Conservation (phyloP, 352 stramenopile species). For the Bremia lactucae region DNA sequence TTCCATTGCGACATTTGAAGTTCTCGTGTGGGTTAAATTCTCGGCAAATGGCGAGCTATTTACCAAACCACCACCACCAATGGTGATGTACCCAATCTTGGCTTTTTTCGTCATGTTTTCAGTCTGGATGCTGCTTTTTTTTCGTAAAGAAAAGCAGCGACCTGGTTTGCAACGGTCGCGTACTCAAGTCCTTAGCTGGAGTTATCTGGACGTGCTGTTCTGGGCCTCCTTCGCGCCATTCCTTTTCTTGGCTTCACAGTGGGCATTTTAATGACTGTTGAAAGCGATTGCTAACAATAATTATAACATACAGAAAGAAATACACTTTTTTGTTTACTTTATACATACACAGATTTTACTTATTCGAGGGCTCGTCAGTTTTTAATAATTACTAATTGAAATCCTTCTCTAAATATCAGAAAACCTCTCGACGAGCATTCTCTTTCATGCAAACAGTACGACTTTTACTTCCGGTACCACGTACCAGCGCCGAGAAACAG, state of each 20-base stretch:
- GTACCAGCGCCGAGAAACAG: too few relatives aligned
- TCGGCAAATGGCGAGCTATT: conserved; percentile 49
- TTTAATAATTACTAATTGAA: too few relatives aligned
- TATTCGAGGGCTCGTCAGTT: too few relatives aligned
- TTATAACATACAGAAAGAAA: too few relatives aligned
- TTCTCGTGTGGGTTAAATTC: conserved; percentile 80
- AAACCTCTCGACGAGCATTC: too few relatives aligned
- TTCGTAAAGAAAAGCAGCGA: conserved; percentile 18
- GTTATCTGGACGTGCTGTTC: conserved; percentile 75
- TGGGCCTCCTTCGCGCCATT: conserved; percentile 78
- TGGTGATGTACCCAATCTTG: conserved; percentile 52
- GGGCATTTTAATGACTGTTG: conserved; percentile 69
- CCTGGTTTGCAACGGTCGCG: conserved; percentile 5
- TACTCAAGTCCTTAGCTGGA: conserved; percentile 32
- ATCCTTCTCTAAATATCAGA: too few relatives aligned
- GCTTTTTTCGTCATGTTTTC: conserved; percentile 55
- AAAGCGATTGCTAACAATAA: too few relatives aligned
- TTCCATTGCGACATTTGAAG: conserved; percentile 64
- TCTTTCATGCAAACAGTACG: too few relatives aligned
- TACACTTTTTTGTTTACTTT: too few relatives aligned
- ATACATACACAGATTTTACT: too few relatives aligned
- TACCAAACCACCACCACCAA: conserved; percentile 33
- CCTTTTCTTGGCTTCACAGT: conserved; percentile 67
- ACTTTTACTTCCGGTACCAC: too few relatives aligned
- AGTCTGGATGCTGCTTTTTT: conserved; percentile 75